Conservation (phyloP, 805 yeast species). For the Vanderwaltozyma yarrowii region DNA sequence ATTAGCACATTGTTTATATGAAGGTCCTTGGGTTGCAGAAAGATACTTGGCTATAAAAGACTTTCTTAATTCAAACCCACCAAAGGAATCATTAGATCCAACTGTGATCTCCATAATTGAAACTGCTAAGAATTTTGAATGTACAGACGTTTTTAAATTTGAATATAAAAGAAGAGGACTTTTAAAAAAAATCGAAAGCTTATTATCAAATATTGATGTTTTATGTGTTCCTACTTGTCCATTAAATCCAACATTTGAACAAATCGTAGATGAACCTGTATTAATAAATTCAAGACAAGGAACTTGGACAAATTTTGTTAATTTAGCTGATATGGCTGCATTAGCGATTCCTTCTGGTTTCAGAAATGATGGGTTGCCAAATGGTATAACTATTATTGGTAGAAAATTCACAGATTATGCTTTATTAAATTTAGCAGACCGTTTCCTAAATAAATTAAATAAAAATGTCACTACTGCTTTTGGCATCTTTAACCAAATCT, state of each 20-base stretch:
- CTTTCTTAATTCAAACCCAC: constrained; percentile 61
- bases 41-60: constrained; percentile 76
- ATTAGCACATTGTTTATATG: constrained; percentile 80
- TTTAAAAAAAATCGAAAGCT: constrained; percentile 48
- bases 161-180: constrained; percentile 84
- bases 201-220: constrained; percentile 57
- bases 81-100: constrained; percentile 66
- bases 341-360: constrained; percentile 88
- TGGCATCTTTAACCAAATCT: constrained; percentile 3
- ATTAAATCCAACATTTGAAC: constrained; percentile 70
- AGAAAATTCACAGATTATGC: constrained; percentile 83
- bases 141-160: constrained; percentile 72
- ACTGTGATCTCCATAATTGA: constrained; percentile 67
- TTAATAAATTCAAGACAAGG: constrained; percentile 84
- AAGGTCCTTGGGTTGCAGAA: constrained; percentile 99
- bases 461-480: neutral
- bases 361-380: constrained; percentile 78
- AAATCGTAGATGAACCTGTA: constrained; percentile 69
- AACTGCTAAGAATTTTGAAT: constrained; percentile 68
- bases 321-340: constrained; percentile 87
- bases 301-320: constrained; percentile 96
- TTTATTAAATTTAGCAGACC: constrained; percentile 68
- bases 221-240: constrained; percentile 92
- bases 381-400: constrained; percentile 80
- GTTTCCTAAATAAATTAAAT: constrained; percentile 35